Evolutionary conservation across 2,329 filamentous ascomycete genomes (phyloP), one percentile per base, ranked within the genome.

Genomic region (Exophiala viscosa): DNA sequence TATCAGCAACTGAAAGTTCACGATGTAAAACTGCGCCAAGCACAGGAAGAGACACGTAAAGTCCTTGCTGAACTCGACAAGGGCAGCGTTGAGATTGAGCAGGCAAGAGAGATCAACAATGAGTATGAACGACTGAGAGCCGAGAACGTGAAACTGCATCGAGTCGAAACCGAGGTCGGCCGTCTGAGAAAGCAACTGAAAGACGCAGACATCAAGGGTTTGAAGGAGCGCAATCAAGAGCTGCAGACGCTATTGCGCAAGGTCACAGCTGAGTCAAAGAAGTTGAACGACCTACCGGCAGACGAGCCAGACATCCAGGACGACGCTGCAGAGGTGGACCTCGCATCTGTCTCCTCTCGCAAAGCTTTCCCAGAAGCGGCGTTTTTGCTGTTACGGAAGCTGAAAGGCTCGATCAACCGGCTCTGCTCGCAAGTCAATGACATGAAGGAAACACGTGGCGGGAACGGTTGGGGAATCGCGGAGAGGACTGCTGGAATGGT

Each of bases 401-500:
- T 13, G 34, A 36, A 36, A 36, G 34, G 34, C 11, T 5, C 11
- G 10, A 5, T 36, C 5, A 5, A 13, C 11, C 11, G 11, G 15
- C 35, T 48, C 5, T 34, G 45, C 15, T 20, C 18, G 10, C 33
- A 11, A 8, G 18, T 48, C 5, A 15, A 20, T 20, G n/a, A 31
- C 7, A 48, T 48, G 45, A 28, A 15, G 10, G 45, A 38, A 10
- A 11, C 23, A 17, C 45, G 15, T 8, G 45, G 45, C 17, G 34
- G 45, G 17, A 38, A 34, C 17, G 45, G 33, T n/a, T 48, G 45
- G 45, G 38, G 45, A 17, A 48, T 48, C 23, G 45, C 39, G 11
- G 15, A 38, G 5, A 15, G 45, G 2, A 40, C 45, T 13, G 35
- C 31, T 6, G 11, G 33, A 6, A 32, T 48, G 33, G 45, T 48